A percentile compares a stretch with the other conserved stretches of the same genome.
Conservation (phyloP, 2,329 filamentous ascomycete species). For the Sclerotinia minor region DNA sequence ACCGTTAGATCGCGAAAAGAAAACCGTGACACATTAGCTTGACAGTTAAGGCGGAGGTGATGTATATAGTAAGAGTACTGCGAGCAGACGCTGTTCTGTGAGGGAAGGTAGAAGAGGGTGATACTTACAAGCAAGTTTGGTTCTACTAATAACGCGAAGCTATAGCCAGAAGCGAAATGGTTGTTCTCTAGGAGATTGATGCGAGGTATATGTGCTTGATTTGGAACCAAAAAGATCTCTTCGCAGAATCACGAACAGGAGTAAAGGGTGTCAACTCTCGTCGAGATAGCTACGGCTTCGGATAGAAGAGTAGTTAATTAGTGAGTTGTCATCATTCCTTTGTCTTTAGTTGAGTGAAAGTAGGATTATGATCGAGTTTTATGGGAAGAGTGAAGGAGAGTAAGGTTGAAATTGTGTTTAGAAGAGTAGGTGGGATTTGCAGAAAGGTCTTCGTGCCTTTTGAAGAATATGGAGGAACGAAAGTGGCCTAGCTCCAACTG, state of each 20-base stretch:
- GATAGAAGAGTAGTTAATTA: neutral
- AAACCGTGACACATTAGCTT: neutral
- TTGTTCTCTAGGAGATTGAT: neutral
- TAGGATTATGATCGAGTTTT: neutral
- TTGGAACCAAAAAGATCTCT: neutral
- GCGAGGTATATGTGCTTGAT: neutral
- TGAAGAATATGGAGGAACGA: neutral
- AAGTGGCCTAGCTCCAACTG: slow-evolving; percentile 1
- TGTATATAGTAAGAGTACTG: neutral
- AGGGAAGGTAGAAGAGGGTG: neutral
- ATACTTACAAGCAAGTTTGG: neutral
- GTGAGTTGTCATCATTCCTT: neutral
- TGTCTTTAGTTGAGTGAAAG: neutral
- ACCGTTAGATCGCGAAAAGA: neutral
- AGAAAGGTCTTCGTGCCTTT: neutral
- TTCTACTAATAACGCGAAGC: neutral
- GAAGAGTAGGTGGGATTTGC: slow-evolving; percentile 6
- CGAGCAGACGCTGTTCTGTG: no score
- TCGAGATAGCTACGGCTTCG: neutral
- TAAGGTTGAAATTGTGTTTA: slow-evolving; percentile 2
- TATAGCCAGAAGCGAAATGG: neutral
- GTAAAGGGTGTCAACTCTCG: neutral
- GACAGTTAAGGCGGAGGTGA: no score
- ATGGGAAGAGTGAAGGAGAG: neutral
- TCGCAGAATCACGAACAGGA: neutral